Evolutionary conservation across 768 basidiomycete species (phyloP).

Genomic region (Tricholoma sp.): DNA sequence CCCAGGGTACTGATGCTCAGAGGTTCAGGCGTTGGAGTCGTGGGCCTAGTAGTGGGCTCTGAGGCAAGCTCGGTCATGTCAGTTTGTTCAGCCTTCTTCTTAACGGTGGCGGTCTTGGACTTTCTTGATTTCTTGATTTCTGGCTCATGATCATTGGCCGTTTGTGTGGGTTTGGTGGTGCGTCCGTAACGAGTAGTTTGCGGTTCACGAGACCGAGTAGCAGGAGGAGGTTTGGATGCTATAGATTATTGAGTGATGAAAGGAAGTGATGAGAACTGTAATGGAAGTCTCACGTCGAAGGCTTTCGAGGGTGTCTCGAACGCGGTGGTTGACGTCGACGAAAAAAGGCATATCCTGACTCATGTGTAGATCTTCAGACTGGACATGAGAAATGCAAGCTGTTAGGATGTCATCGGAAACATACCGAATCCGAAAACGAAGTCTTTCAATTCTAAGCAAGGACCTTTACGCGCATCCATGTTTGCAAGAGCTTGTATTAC

Average conservation of each 20-base stretch:
- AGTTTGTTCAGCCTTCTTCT: neutral
- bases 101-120: too few species aligned
- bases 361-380: slow-evolving; percentile 6
- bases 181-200: neutral
- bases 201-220: neutral
- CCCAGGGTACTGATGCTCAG: neutral
- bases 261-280: neutral
- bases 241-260: neutral
- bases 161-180: neutral
- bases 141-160: neutral
- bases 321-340: neutral
- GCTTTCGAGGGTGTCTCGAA: slow-evolving; percentile 2
- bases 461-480: slow-evolving; percentile 7
- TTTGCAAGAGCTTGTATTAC: slow-evolving; percentile 8
- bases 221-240: neutral
- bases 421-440: slow-evolving; percentile 14
- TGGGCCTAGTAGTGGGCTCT: neutral
- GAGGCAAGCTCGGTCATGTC: neutral
- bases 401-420: neutral
- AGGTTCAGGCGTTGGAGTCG: neutral
- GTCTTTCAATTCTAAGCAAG: slow-evolving; percentile 10
- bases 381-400: neutral
- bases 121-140: neutral
- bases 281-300: neutral
- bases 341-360: slow-evolving; percentile 5